Evolutionary conservation across 2,329 filamentous ascomycete genomes (phyloP), one percentile per base, ranked within the genome.

Genomic region (Fusarium sp.): DNA sequence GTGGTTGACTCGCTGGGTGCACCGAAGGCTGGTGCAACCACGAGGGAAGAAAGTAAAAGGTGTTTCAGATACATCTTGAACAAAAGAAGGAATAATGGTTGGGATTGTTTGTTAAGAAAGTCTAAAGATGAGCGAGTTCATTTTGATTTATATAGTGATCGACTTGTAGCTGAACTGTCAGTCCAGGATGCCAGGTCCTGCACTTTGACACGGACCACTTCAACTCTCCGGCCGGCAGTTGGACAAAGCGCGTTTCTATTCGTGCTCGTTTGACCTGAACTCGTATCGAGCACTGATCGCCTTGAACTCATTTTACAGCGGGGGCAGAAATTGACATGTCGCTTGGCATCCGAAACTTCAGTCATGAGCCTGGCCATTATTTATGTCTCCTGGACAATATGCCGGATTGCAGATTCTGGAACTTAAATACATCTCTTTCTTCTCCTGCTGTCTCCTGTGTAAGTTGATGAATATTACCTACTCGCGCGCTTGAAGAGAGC

Each of bases 1-100:
- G 30, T 48, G 0, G 65, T 54, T 1, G 61, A 47, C 8, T 8
- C 8, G 10, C 43, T 63, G 3, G 61, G 61, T 10, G 49, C 59
- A 11, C 59, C 59, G 0, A 64, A 6, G 12, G 44, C 49, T 80
- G 32, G 30, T 8, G n/a, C 24, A 1, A 57, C 57, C 3, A 43
- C 41, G 4, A 63, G 16, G 1, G 47, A 63, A 1, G 32, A 20
- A 3, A 47, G 0, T 0, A 62, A 13, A 4, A 62, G 20, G 2
- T 8, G 15, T 8, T 55, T 9, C 0, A 63, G 22, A 25, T 38
- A 3, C 60, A 62, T 63, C 3, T 16, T 54, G 7, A 22, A 1
- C 5, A 3, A 2, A 5, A 25, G 2, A 6, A 6, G 8, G 5
- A 16, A 9, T 3, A 13, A 20, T 10, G 7, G 8, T n/a, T 30